These are phyloP conservation scores for Yamadazyma epiphylla DNA, from an alignment of 1,139 yeast genomes.

Conservation along the genomic window DNA sequence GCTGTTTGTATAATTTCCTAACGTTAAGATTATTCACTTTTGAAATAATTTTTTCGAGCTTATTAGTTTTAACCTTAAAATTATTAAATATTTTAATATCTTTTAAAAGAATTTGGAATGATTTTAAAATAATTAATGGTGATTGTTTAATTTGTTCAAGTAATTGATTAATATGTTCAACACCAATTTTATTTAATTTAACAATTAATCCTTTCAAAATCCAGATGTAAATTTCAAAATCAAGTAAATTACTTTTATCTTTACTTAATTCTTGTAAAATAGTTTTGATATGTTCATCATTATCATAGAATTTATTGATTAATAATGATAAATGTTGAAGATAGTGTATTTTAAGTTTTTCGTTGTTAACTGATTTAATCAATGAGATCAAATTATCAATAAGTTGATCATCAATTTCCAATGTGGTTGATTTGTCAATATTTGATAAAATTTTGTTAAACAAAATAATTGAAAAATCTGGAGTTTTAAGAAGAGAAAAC, in stretches of 20 bases:
- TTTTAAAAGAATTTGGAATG: conserved; percentile 61
- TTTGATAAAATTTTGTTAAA: conserved; percentile 50
- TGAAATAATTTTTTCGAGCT: conserved; percentile 38
- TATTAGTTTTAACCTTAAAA: conserved; percentile 28
- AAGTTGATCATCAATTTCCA: conserved; percentile 9
- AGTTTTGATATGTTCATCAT: conserved; percentile 5
- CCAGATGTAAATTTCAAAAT: conserved; percentile 64
- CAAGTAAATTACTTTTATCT: conserved; percentile 4
- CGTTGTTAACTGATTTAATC: conserved; percentile 11
- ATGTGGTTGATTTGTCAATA: conserved; percentile 33
- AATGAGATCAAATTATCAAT: conserved; percentile 7
- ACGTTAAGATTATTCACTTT: conserved; percentile 55
- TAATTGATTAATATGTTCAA: conserved; percentile 33
- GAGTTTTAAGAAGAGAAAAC: conserved; percentile 22
- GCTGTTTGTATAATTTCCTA: conserved; percentile 72
- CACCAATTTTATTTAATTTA: conserved; percentile 49
- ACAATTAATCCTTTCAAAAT: conserved; percentile 64
- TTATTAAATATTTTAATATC: conserved; percentile 50
- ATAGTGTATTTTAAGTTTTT: conserved; percentile 49
- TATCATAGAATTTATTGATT: conserved; percentile 43
- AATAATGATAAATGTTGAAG: conserved; percentile 56
- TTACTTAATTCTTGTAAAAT: conserved; percentile 2
- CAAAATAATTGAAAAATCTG: conserved; percentile 42
- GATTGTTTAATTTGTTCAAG: conserved; percentile 28
- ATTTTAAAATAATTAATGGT: conserved; percentile 38